Evolutionary conservation across 352 stramenopile species (phyloP).

Genomic region (Pythium volutum): DNA sequence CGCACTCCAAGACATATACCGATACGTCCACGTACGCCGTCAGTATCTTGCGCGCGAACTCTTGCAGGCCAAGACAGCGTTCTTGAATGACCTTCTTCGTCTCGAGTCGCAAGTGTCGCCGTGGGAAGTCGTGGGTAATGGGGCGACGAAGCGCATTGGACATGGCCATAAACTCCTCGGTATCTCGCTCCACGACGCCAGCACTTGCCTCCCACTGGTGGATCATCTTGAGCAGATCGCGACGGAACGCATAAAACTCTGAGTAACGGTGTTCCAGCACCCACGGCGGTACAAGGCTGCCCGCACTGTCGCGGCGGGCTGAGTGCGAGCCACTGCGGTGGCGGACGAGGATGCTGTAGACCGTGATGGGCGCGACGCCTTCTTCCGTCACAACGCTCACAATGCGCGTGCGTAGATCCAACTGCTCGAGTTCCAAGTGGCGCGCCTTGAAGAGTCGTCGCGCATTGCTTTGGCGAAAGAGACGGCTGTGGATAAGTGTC

Average conservation of each 20-base stretch:
- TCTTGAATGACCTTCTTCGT: slow-evolving; percentile 51
- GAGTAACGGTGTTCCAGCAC: slow-evolving; percentile 61
- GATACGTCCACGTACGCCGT: slow-evolving; percentile 60
- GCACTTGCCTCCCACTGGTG: slow-evolving; percentile 42
- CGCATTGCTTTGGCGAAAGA: slow-evolving; percentile 39
- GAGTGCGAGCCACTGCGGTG: slow-evolving; percentile 21
- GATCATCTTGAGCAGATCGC: slow-evolving; percentile 40
- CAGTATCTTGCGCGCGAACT: slow-evolving; percentile 52
- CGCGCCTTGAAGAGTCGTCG: slow-evolving; percentile 58
- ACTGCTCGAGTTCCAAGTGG: slow-evolving; percentile 42
- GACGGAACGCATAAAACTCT: slow-evolving; percentile 58
- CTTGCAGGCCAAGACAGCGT: slow-evolving; percentile 42
- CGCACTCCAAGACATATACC: slow-evolving; percentile 40
- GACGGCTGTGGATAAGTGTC: slow-evolving; percentile 23
- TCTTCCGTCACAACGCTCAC: slow-evolving; percentile 13
- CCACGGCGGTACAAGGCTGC: slow-evolving; percentile 29
- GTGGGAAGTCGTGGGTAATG: slow-evolving; percentile 46
- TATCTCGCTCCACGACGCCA: slow-evolving; percentile 23
- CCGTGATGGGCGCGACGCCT: slow-evolving; percentile 40
- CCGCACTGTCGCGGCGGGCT: slow-evolving; percentile 17
- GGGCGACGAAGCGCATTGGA: slow-evolving; percentile 40
- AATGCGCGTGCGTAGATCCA: slow-evolving; percentile 40
- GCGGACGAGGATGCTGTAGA: slow-evolving; percentile 60
- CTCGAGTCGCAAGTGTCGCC: slow-evolving; percentile 60
- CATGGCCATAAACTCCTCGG: slow-evolving; percentile 44